Conservation (phyloP, 257 asterid genomes). For the Buddleja alternifolia region DNA sequence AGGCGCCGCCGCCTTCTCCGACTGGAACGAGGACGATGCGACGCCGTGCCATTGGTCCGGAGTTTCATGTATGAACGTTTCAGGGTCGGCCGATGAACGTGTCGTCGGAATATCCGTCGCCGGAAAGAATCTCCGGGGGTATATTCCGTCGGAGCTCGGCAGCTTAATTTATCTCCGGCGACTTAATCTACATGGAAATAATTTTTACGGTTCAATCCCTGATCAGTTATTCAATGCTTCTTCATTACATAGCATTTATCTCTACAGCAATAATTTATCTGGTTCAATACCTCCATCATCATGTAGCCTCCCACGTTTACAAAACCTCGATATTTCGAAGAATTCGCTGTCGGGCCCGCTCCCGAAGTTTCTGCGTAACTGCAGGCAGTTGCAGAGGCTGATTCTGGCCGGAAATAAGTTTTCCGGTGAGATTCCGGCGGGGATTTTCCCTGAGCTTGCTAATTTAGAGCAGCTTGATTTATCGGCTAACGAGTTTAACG, state of each 20-base stretch:
- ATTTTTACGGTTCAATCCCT: conserved; percentile 78
- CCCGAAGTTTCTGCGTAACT: conserved; percentile 65
- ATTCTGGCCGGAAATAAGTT: conserved; percentile 64
- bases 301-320: conserved; percentile 76
- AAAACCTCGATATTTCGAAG: conserved; percentile 71
- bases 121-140: conserved; percentile 73
- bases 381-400: conserved; percentile 79
- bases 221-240: conserved; percentile 84
- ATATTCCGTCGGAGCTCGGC: conserved; percentile 94
- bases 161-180: conserved; percentile 77
- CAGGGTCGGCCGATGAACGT: conserved; percentile 66
- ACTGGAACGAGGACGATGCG: conserved; percentile 78
- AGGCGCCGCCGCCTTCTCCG: conserved; percentile 50
- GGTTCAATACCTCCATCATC: conserved; percentile 76
- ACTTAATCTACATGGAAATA: conserved; percentile 79
- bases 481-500: conserved; percentile 62
- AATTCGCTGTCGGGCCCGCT: conserved; percentile 76
- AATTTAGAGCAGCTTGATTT: conserved; percentile 83
- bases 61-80: conserved; percentile 73
- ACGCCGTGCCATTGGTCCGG: conserved; percentile 93
- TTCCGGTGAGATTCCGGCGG: conserved; percentile 68
- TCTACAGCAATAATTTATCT: conserved; percentile 77
- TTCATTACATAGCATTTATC: conserved; percentile 81
- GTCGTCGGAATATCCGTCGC: conserved; percentile 75
- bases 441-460: conserved; percentile 78